Percentiles rank a stretch among this genome's conserved stretches.
These are phyloP conservation scores for Magnolia kwangsiensis DNA, from an alignment of 164 flowering plant genomes.

Conservation along the genomic window DNA sequence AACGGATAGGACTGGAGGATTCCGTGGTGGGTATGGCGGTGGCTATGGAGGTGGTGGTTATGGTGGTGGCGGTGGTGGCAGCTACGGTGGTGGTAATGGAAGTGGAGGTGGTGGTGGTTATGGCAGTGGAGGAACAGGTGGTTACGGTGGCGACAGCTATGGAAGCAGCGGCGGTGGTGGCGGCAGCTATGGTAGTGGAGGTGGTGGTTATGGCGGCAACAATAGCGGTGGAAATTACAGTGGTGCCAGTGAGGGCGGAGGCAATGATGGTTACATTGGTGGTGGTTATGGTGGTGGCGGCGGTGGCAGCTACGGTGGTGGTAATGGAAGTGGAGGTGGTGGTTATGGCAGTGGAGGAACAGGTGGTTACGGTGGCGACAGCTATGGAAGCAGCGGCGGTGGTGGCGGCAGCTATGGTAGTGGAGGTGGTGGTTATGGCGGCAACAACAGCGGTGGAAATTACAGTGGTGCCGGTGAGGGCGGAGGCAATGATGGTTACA, in stretches of 20 bases:
- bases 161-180: slow-evolving; percentile 10
- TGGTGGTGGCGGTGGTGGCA: not conserved
- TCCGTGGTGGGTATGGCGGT: slow-evolving; percentile 18
- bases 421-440: too few relatives aligned
- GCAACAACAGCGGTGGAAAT: too few relatives aligned
- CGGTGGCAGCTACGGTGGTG: too few relatives aligned
- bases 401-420: too few relatives aligned
- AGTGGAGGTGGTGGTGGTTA: not conserved
- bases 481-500: too few relatives aligned
- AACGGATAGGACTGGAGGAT: slow-evolving; percentile 39
- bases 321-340: too few relatives aligned
- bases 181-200: slow-evolving; percentile 8
- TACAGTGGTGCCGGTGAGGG: too few relatives aligned
- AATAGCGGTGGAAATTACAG: not conserved
- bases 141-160: not conserved
- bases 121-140: not conserved
- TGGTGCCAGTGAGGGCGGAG: slow-evolving; percentile 1
- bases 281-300: too few relatives aligned
- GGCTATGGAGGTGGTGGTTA: slow-evolving; percentile 12
- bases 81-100: slow-evolving; percentile 2
- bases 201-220: not conserved
- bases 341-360: too few relatives aligned
- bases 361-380: too few relatives aligned
- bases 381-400: too few relatives aligned
- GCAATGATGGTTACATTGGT: not conserved